Evolutionary conservation across 2,329 filamentous ascomycete species (phyloP).

Genomic region (Venturia aucupariae): DNA sequence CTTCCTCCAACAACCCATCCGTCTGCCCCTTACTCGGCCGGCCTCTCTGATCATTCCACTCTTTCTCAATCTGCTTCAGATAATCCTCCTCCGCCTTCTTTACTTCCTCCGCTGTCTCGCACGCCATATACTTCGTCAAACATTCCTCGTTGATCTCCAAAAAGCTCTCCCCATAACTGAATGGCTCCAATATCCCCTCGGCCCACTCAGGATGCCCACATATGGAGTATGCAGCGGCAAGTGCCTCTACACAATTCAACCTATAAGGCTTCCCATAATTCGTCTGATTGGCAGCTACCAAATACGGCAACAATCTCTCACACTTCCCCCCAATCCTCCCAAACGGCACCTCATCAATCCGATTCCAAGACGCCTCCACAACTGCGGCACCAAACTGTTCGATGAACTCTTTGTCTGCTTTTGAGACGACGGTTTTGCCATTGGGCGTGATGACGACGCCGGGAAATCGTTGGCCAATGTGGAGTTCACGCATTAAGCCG

Average conservation of each 20-base stretch:
- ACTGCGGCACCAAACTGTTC: constrained; percentile 89
- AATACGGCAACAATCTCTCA: constrained; percentile 81
- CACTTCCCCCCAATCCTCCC: constrained; percentile 85
- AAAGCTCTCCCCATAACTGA: constrained; percentile 82
- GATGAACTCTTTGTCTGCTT: constrained; percentile 71
- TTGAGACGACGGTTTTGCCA: constrained; percentile 74
- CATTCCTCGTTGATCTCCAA: constrained; percentile 81
- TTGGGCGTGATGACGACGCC: constrained; percentile 95
- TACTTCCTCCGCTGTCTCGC: constrained; percentile 68
- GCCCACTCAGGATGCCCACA: constrained; percentile 91
- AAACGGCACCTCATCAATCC: constrained; percentile 87
- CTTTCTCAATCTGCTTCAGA: constrained; percentile 81
- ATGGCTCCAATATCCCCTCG: constrained; percentile 68
- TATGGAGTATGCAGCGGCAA: constrained; percentile 87
- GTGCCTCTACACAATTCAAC: constrained; percentile 88
- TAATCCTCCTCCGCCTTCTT: constrained; percentile 80
- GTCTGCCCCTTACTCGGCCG: constrained; percentile 37
- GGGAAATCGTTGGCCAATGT: constrained; percentile 82
- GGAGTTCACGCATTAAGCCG: constrained; percentile 85
- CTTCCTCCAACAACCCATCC: constrained; percentile 38
- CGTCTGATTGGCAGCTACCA: constrained; percentile 91
- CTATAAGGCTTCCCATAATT: constrained; percentile 97
- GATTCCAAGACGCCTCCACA: constrained; percentile 94
- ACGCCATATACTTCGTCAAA: constrained; percentile 76
- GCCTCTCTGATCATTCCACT: constrained; percentile 79